Conservation (phyloP, 768 basidiomycete species). For the Agrocybe praecox region DNA sequence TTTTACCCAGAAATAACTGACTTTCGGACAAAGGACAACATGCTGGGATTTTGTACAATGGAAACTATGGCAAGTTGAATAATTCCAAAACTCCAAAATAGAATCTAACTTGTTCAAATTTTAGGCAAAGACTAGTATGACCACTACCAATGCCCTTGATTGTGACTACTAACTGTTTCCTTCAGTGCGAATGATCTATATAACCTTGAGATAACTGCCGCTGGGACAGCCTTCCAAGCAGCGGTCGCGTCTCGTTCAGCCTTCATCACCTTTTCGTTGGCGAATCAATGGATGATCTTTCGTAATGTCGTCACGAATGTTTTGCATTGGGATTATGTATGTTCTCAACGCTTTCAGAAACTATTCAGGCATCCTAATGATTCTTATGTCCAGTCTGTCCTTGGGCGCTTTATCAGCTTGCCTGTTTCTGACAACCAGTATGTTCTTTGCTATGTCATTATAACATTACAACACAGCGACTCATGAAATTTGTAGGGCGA, state of each 20-base stretch:
- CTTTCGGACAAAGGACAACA: slow-evolving; percentile 46
- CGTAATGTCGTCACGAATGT: slow-evolving; percentile 55
- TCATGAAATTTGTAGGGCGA: slow-evolving; percentile 40
- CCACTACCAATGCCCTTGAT: background rate
- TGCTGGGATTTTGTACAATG: slow-evolving; percentile 62
- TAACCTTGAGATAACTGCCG: slow-evolving; percentile 58
- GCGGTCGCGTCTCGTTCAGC: slow-evolving; percentile 39
- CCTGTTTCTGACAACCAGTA: slow-evolving; percentile 49
- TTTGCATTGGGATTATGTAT: slow-evolving; percentile 70
- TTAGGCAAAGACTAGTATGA: slow-evolving; percentile 45
- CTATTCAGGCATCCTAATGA: background rate
- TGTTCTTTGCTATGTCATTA: slow-evolving; percentile 8
- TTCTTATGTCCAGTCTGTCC: slow-evolving; percentile 45
- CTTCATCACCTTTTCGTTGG: slow-evolving; percentile 55
- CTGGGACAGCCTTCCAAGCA: slow-evolving; percentile 59
- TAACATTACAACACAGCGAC: background rate
- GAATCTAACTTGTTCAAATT: background rate
- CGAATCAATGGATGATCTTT: slow-evolving; percentile 70
- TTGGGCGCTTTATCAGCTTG: slow-evolving; percentile 67
- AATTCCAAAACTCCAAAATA: background rate
- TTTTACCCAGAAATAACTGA: background rate
- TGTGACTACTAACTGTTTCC: background rate
- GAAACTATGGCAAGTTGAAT: slow-evolving; percentile 56
- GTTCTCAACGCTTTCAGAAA: slow-evolving; percentile 23
- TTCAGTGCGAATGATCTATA: slow-evolving; percentile 60